Evolutionary conservation across 352 stramenopile species (phyloP), one percentile per base, ranked within the genome.

Genomic region (Saprolegnia diclina): DNA sequence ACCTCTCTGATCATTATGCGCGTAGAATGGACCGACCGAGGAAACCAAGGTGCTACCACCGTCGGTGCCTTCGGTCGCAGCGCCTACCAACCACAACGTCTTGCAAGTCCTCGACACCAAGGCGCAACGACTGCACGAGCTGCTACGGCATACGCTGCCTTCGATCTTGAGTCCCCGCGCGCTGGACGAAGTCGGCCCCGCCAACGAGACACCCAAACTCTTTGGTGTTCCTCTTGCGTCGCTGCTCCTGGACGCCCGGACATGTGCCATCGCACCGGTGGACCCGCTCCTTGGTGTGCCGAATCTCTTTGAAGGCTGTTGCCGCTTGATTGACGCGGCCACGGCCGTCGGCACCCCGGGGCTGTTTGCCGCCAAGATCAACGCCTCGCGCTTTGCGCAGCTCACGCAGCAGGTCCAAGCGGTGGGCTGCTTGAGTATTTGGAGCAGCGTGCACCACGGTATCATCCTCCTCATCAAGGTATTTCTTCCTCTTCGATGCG

Each of bases 381-480:
- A 62, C 46, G 35, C 37, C 5, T n/a, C 44, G 16, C 45, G 63
- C 14, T 69, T 69, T 46, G 38, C 22, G 4, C 63, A 69, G 26
- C 53, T 69, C 7, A 37, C 61, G 18, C 5, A 19, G 18, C 63
- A 69, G 46, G 63, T 69, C 4, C n/a, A 69, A 48, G 10, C 19
- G 18, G 52, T 21, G 19, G 63, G 63, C 35, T 62, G 22, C 4
- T 22, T 69, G 45, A 69, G 63, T 24, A 56, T 69, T 7, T 69
- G 63, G 63, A 69, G 19, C 45, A 69, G 26, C 26, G 63, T 61
- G 19, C 63, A 69, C 63, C 63, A 69, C 24, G 26, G 63, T 38
- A 69, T 69, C 32, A 61, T 69, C 32, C 19, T 69, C 19, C 46
- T 69, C 45, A 69, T 69, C 26, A 69, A 69, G 35, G 52, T 59